Conservation (phyloP, 176 grass and related monocot species). For the Hsuehochloa calcarea region DNA sequence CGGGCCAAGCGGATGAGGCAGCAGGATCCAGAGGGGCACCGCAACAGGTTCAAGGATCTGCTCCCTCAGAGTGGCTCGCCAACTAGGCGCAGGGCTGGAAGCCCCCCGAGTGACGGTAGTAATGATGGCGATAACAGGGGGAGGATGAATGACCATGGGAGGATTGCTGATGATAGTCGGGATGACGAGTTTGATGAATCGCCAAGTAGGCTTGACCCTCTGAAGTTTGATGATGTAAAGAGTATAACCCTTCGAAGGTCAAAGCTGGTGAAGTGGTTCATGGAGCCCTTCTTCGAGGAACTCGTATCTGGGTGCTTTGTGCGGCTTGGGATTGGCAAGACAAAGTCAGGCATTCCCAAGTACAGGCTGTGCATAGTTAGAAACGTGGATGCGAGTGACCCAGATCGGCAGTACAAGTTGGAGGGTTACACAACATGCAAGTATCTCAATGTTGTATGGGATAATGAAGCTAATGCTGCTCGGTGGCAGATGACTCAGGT, state of each 20-base stretch:
- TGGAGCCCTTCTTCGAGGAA: slow-evolving; percentile 97
- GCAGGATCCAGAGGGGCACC: slow-evolving; percentile 58
- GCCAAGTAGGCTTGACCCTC: slow-evolving; percentile 49
- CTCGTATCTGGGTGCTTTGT: slow-evolving; percentile 77
- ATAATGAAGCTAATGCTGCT: slow-evolving; percentile 61
- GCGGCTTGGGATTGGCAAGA: slow-evolving; percentile 80
- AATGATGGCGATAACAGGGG: slow-evolving; percentile 53
- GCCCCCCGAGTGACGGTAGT: slow-evolving; percentile 59
- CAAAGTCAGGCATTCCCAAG: slow-evolving; percentile 52
- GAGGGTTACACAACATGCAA: slow-evolving; percentile 76
- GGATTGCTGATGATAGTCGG: slow-evolving; percentile 46
- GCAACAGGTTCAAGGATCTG: slow-evolving; percentile 53
- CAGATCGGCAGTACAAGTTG: slow-evolving; percentile 67
- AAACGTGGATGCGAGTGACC: slow-evolving; percentile 79
- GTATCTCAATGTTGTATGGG: slow-evolving; percentile 83
- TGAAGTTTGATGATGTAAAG: slow-evolving; percentile 76
- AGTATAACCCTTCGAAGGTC: slow-evolving; percentile 80
- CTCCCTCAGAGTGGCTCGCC: slow-evolving; percentile 29
- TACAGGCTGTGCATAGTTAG: slow-evolving; percentile 89
- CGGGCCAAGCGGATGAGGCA: slow-evolving; percentile 59
- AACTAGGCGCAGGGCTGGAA: slow-evolving; percentile 41
- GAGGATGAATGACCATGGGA: slow-evolving; percentile 49
- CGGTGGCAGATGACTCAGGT: slow-evolving; percentile 92
- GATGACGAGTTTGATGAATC: slow-evolving; percentile 85
- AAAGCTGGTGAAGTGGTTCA: slow-evolving; percentile 92